Base-by-base conservation (phyloP, 306 rosid species). In the Fagus crenata region DNA sequence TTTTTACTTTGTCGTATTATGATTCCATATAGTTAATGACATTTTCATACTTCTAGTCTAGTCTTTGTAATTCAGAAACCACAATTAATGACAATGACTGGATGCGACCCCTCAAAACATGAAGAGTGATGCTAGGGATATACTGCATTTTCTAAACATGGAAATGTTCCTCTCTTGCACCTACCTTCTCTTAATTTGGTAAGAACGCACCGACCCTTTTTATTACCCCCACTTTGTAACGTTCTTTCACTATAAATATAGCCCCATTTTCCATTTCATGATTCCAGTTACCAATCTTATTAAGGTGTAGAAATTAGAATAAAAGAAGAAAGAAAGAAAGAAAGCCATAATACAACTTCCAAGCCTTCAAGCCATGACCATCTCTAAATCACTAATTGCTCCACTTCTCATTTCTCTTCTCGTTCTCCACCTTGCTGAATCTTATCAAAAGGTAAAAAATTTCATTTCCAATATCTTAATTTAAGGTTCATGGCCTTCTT, bases 401-500 rank as follows among this genome's bases (percentile, higher is more conserved):
- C 61, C 79, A 2, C 82, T 88, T 81, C 74, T 90, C 68, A 2
- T 84, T 59, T 84, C 90, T 83, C 81, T 87, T 51, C 55, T 82
- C 36, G 6, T 80, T 55, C 72, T 86, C 75, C 86, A 74, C 61
- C 78, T 74, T 14, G 78, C 67, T 18, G 51, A 83, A 18, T 81
- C 90, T 55, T 74, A 69, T 42, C 84, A 84, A 56, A 22, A 15
- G 81, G 87, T 91, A 84, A 60, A 2, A 32, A 67, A 0, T 41
- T 39, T 11, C 37, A 0, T 53, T 22, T 31, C 12, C 11, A 35
- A 35, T 17, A 15, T 6, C 28, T 39, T 46, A 43, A 2, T 14
- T 56, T 46, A 14, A 0, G 2, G 36, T 9, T 3, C 31, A 18
- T 58, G 1, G 2, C 64, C 14, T 65, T 18, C 40, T 37, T 4